Conservation (phyloP, 176 grass and related monocot genomes). For the Chloris gayana region DNA sequence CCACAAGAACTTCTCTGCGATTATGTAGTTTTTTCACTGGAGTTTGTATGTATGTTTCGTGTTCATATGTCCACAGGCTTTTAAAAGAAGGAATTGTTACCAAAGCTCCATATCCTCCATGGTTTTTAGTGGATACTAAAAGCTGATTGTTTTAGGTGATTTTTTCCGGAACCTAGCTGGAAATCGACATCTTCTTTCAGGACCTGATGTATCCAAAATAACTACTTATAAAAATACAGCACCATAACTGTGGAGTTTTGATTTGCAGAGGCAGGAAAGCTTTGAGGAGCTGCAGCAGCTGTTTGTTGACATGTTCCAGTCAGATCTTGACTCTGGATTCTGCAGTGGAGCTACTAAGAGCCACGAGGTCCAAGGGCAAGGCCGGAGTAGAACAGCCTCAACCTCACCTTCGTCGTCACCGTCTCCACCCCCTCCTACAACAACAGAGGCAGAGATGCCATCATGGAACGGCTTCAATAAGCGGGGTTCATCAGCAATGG, state of each 20-base stretch:
- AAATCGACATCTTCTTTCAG: constrained; percentile 1
- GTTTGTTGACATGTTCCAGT: constrained; percentile 90
- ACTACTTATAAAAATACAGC: constrained; percentile 23
- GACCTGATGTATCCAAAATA: constrained; percentile 39
- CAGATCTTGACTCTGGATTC: constrained; percentile 68
- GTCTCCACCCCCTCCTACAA: constrained; percentile 40
- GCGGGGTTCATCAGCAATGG: constrained; percentile 65
- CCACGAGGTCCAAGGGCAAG: constrained; percentile 24
- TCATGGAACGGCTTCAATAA: constrained; percentile 60
- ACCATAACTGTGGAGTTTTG: constrained; percentile 15
- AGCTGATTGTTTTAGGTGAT: constrained; percentile 34
- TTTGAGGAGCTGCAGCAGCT: constrained; percentile 88
- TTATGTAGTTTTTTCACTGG: constrained; percentile 27
- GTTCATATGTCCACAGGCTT: constrained; percentile 41
- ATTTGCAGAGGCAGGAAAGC: constrained; percentile 79
- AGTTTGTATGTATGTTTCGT: constrained; percentile 32
- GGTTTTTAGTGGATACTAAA: constrained; percentile 38
- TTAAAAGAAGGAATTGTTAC: constrained; percentile 45
- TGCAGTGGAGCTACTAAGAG: constrained; percentile 37
- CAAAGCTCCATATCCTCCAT: constrained; percentile 26
- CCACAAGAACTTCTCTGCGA: constrained; percentile 4
- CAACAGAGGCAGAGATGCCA: constrained; percentile 32
- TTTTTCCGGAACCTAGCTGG: constrained; percentile 28
- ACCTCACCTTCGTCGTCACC: constrained; percentile 44
- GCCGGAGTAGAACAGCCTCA: constrained; percentile 22